A percentile compares a stretch with the other conserved stretches of the same genome.
phyloP scores from a whole-genome alignment of 441 rosid species.

The Erodium moschatum region DNA sequence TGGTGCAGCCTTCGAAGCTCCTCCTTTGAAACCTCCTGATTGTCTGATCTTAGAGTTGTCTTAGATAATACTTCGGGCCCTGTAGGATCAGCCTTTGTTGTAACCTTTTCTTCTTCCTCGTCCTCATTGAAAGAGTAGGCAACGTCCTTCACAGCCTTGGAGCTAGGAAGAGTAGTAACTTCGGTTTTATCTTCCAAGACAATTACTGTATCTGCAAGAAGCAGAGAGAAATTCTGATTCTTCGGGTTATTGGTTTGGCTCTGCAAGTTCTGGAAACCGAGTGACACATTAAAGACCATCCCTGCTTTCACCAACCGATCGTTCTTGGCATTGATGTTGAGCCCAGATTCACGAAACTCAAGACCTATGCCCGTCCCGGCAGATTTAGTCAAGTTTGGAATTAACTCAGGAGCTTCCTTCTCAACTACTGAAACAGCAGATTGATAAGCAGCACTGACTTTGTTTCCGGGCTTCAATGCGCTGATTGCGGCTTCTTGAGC shows the following conservation, averaged over 20 bases:
- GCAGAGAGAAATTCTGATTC: slow-evolving; percentile 2
- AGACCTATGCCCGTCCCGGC: slow-evolving; percentile 7
- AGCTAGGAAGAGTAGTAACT: not conserved
- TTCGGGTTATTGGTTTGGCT: not conserved
- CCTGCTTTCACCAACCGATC: not conserved
- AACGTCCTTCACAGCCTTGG: slow-evolving; percentile 8
- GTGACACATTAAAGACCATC: slow-evolving; percentile 4
- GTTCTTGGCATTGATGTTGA: slow-evolving; percentile 3
- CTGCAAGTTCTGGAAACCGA: slow-evolving; percentile 1
- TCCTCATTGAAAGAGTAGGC: slow-evolving; percentile 3
- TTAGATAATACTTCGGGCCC: not conserved
- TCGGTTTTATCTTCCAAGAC: slow-evolving; percentile 5
- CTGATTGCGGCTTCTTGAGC: not conserved
- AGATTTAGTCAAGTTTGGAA: not conserved
- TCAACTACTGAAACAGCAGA: slow-evolving; percentile 1
- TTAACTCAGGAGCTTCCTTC: slow-evolving; percentile 5
- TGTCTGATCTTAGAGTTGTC: not conserved
- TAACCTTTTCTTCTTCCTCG: not conserved
- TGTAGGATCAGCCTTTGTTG: not conserved
- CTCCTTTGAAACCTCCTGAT: not conserved
- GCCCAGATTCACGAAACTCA: slow-evolving; percentile 1
- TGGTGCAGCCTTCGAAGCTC: slow-evolving; percentile 6
- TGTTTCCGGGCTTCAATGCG: not conserved
- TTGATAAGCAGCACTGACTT: not conserved
- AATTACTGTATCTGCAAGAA: not conserved